phyloP scores from a whole-genome alignment of 371 early-diverging fungal species.

The Mucor velutinosus region DNA sequence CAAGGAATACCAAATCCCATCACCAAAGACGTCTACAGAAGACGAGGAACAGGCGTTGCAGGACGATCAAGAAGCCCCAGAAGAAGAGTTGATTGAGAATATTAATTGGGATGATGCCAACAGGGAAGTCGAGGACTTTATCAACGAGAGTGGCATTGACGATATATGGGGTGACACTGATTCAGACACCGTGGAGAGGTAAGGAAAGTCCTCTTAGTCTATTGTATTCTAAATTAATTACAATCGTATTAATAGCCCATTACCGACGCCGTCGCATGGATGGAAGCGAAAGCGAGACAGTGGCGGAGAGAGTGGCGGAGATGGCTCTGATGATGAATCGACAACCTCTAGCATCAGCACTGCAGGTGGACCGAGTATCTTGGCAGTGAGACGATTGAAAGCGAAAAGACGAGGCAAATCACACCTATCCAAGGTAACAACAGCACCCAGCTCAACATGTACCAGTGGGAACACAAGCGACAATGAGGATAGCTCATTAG shows the following conservation, averaged over 20 bases:
- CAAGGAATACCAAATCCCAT: conserved; percentile 28
- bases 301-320: conserved; percentile 29
- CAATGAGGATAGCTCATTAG: conserved; percentile 27
- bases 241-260: not conserved
- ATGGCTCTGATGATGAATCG: conserved; percentile 31
- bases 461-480: conserved; percentile 22
- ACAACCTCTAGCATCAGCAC: not conserved
- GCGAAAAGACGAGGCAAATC: conserved; percentile 30
- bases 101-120: conserved; percentile 62
- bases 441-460: conserved; percentile 16
- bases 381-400: conserved; percentile 20
- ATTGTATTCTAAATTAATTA: not conserved
- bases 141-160: conserved; percentile 61
- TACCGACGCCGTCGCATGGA: not conserved
- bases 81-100: conserved; percentile 47
- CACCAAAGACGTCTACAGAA: conserved; percentile 36
- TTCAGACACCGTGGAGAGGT: conserved; percentile 34
- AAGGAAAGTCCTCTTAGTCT: not conserved
- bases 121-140: conserved; percentile 60
- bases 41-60: conserved; percentile 26
- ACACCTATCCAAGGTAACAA: conserved; percentile 36
- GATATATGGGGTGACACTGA: conserved; percentile 48
- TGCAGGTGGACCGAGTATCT: not conserved
- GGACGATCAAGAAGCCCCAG: conserved; percentile 44
- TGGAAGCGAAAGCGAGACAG: conserved; percentile 24